phyloP scores from a whole-genome alignment of 2,329 filamentous ascomycete species.

The Pyrenophora graminea region DNA sequence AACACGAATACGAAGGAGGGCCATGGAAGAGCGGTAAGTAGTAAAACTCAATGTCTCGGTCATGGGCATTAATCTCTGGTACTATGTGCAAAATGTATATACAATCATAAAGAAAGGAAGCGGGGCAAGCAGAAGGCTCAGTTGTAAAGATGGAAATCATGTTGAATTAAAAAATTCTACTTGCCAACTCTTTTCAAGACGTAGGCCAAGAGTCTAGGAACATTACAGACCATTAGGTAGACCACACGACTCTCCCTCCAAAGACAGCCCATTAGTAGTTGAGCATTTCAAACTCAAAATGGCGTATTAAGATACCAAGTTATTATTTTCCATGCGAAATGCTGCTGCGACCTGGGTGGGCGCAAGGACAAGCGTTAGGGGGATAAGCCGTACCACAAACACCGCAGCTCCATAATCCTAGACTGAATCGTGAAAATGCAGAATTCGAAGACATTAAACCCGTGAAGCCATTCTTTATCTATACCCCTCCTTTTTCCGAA shows the following conservation, averaged over 20 bases:
- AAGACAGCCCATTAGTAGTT: slow-evolving; percentile 27
- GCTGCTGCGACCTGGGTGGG: slow-evolving; percentile 30
- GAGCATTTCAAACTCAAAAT: slow-evolving; percentile 28
- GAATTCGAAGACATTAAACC: slow-evolving; percentile 37
- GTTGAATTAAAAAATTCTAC: slow-evolving; percentile 23
- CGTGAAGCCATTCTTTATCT: slow-evolving; percentile 31
- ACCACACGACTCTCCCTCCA: slow-evolving; percentile 43
- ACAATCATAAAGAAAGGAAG: neutral
- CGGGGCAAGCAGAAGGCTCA: too few relatives aligned
- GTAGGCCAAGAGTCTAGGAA: slow-evolving; percentile 37
- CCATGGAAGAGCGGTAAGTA: too few relatives aligned
- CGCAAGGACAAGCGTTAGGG: slow-evolving; percentile 19
- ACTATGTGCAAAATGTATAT: neutral
- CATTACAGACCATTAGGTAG: slow-evolving; percentile 39
- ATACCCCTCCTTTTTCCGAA: slow-evolving; percentile 23
- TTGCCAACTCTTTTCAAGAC: slow-evolving; percentile 30
- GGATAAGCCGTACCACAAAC: slow-evolving; percentile 28
- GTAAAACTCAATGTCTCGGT: too few relatives aligned
- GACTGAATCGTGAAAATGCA: slow-evolving; percentile 38
- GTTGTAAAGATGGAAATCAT: slow-evolving; percentile 34
- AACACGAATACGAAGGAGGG: too few relatives aligned
- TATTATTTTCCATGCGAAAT: slow-evolving; percentile 41
- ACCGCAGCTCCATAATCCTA: slow-evolving; percentile 40
- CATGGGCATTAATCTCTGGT: too few relatives aligned
- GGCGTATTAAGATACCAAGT: slow-evolving; percentile 39